Conservation (phyloP, 78 protist genomes). For the slime mould (Dictyostelium discoideum) region DNA sequence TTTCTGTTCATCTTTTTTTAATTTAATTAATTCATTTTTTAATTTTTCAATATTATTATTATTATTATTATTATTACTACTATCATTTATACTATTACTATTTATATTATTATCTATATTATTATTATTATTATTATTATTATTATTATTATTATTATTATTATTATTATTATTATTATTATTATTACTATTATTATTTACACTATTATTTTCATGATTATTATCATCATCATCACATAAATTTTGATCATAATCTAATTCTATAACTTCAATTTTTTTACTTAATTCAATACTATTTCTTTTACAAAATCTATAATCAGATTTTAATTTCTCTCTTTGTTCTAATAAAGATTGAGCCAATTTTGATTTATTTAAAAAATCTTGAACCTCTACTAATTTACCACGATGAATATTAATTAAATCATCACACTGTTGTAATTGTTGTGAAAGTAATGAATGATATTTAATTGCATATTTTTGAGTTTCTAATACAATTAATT, state of each 20-base stretch:
- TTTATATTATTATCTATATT: neutral
- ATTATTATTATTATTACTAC: neutral
- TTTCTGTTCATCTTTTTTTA: conserved; percentile 54
- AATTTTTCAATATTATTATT: neutral
- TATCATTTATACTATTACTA: no score
- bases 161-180: neutral
- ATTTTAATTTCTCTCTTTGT: conserved; percentile 29
- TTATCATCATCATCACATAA: neutral
- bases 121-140: neutral
- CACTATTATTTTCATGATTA: neutral
- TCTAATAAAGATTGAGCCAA: neutral
- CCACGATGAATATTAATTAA: neutral
- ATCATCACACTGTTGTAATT: neutral
- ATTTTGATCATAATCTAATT: conserved; percentile 8
- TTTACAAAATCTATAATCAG: conserved; percentile 35
- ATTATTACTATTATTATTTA: neutral
- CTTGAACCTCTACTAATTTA: conserved; percentile 7
- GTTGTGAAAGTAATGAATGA: neutral
- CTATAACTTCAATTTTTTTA: conserved; percentile 59
- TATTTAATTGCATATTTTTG: conserved; percentile 5
- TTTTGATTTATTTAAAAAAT: neutral
- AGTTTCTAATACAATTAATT: conserved; percentile 21
- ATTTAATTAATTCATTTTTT: neutral
- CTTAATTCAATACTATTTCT: conserved; percentile 34
- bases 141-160: neutral